Percentiles rank a stretch among this genome's conserved stretches.
These are phyloP conservation scores for Ophiobolus disseminans DNA, from an alignment of 2,329 filamentous ascomycete genomes.

Conservation along the genomic window DNA sequence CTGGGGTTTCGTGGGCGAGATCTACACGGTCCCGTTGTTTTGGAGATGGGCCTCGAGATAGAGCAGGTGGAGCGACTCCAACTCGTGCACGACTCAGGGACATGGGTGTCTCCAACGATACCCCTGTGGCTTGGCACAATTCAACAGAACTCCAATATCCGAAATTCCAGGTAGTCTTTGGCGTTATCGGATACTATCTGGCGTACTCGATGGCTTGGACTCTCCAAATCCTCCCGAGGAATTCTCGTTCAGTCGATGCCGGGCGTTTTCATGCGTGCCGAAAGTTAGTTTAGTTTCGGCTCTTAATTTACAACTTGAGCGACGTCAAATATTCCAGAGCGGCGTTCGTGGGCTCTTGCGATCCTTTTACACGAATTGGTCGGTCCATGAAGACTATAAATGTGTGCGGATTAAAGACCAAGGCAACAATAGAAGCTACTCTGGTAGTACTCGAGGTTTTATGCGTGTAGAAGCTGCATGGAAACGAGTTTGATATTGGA, in stretches of 20 bases:
- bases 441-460: background rate
- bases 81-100: slow-evolving; percentile 9
- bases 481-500: background rate
- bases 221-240: no score
- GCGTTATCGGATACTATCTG: no score
- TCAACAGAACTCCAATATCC: background rate
- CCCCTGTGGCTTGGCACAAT: background rate
- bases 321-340: no score
- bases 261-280: no score
- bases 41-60: slow-evolving; percentile 27
- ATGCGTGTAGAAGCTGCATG: background rate
- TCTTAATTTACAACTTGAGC: no score
- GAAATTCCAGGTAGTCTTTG: no score
- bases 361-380: no score
- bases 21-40: slow-evolving; percentile 26
- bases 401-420: background rate
- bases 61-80: slow-evolving; percentile 13
- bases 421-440: background rate
- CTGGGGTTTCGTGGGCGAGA: slow-evolving; percentile 27
- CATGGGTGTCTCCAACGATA: slow-evolving; percentile 7
- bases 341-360: no score
- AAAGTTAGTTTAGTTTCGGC: no score
- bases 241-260: no score
- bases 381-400: no score
- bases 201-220: no score